phyloP scores from a whole-genome alignment of 345 rosid species.

The Eucalyptus sp. region DNA sequence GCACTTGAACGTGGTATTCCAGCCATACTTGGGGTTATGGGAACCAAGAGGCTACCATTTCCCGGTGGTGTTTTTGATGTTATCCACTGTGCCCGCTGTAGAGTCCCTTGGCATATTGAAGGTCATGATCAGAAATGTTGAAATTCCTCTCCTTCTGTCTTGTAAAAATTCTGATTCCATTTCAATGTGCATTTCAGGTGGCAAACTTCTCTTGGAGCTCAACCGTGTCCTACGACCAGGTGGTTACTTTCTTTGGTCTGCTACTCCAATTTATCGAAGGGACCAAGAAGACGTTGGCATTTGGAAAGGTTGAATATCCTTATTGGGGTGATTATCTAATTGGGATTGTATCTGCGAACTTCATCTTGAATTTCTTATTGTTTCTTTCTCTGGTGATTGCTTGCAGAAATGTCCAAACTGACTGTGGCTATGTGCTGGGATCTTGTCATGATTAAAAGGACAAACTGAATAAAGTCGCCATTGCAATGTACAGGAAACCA shows the following conservation, averaged over 20 bases:
- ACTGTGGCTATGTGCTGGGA: slow-evolving; percentile 39
- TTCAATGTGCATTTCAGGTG: slow-evolving; percentile 37
- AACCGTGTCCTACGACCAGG: slow-evolving; percentile 84
- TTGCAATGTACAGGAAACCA: slow-evolving; percentile 27
- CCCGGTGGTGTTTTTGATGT: slow-evolving; percentile 70
- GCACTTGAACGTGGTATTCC: slow-evolving; percentile 93
- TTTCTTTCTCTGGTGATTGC: not conserved
- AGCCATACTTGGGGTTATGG: slow-evolving; percentile 77
- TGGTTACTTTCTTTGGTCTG: slow-evolving; percentile 94
- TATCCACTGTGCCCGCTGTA: slow-evolving; percentile 88
- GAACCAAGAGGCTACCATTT: slow-evolving; percentile 71
- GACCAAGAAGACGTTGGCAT: slow-evolving; percentile 64
- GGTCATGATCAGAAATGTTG: slow-evolving; percentile 20
- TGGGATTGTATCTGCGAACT: not conserved
- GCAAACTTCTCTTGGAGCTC: slow-evolving; percentile 82
- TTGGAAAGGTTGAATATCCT: slow-evolving; percentile 52
- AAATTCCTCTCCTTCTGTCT: not conserved
- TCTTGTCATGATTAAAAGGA: slow-evolving; percentile 20
- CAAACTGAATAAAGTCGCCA: slow-evolving; percentile 20
- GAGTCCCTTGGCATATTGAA: slow-evolving; percentile 95
- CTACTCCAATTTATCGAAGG: slow-evolving; percentile 85
- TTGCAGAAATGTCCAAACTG: slow-evolving; percentile 22
- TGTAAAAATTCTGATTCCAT: not conserved
- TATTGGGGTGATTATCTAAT: not conserved
- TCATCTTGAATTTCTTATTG: not conserved